These are phyloP conservation scores for Cryptosporidium ryanae DNA, from an alignment of 169 alveolate species.

Conservation along the genomic window DNA sequence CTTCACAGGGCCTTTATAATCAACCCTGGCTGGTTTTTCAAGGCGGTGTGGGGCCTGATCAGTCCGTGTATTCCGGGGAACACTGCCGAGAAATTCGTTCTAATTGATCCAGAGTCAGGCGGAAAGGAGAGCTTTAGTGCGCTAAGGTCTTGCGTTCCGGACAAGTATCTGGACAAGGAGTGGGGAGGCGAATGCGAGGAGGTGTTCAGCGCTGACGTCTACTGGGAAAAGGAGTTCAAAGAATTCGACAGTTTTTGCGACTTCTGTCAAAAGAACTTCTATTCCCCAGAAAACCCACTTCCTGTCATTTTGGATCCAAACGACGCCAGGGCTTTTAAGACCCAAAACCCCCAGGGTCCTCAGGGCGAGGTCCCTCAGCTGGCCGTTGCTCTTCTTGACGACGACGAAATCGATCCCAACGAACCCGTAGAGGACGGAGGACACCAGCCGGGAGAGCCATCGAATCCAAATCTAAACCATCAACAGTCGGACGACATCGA, in stretches of 20 bases:
- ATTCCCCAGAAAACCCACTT: constrained; percentile 31
- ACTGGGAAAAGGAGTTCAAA: constrained; percentile 53
- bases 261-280: constrained; percentile 62
- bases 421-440: constrained; percentile 73
- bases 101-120: constrained; percentile 67
- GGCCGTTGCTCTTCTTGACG: constrained; percentile 63
- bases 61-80: constrained; percentile 74
- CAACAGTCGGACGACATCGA: constrained; percentile 69
- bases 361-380: constrained; percentile 15
- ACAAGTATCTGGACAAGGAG: constrained; percentile 49
- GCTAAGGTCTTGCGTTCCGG: constrained; percentile 8
- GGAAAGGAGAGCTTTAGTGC: constrained; percentile 40
- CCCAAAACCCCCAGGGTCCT: background rate
- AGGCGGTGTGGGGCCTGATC: constrained; percentile 72
- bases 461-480: background rate
- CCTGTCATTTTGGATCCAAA: constrained; percentile 45
- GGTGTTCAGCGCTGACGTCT: constrained; percentile 48
- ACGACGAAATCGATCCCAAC: constrained; percentile 70
- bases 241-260: constrained; percentile 56
- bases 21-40: constrained; percentile 69
- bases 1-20: constrained; percentile 60
- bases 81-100: constrained; percentile 67
- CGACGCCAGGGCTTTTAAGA: background rate
- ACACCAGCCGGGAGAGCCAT: constrained; percentile 73
- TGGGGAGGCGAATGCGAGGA: constrained; percentile 72